Evolutionary conservation across 2,329 filamentous ascomycete genomes (phyloP).

Genomic region (Talaromyces marneffei): DNA sequence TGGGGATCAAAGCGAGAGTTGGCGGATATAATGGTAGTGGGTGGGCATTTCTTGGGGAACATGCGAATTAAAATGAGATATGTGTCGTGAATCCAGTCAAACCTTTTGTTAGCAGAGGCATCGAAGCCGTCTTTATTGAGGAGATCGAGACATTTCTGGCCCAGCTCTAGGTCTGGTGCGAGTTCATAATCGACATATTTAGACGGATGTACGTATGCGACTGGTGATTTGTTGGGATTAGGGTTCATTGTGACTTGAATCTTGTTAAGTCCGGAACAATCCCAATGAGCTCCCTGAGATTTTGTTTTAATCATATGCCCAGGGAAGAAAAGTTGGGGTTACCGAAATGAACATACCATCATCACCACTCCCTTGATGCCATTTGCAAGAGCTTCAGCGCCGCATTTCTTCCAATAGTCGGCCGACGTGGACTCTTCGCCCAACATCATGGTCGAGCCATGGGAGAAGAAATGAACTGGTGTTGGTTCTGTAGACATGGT

Average conservation of each 20-base stretch:
- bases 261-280: constrained; percentile 45
- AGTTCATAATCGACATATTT: constrained; percentile 61
- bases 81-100: constrained; percentile 69
- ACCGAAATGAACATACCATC: constrained; percentile 3
- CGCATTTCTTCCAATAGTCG: constrained; percentile 60
- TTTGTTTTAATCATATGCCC: neutral
- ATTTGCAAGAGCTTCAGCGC: constrained; percentile 56
- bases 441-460: constrained; percentile 68
- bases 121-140: constrained; percentile 51
- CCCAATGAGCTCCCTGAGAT: constrained; percentile 59
- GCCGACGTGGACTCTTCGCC: constrained; percentile 58
- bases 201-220: constrained; percentile 60
- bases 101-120: constrained; percentile 48
- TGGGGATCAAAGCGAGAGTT: constrained; percentile 53
- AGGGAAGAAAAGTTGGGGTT: neutral
- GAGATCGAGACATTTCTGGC: constrained; percentile 46
- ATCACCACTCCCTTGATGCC: constrained; percentile 55
- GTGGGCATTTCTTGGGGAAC: constrained; percentile 61
- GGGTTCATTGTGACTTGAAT: constrained; percentile 60
- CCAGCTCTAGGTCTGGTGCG: constrained; percentile 53
- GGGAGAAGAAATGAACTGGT: constrained; percentile 62
- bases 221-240: constrained; percentile 55
- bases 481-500: constrained; percentile 27
- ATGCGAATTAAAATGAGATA: constrained; percentile 64
- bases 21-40: constrained; percentile 56